Evolutionary conservation across 1,284 basidiomycete genomes (phyloP), one percentile per base, ranked within the genome.

Genomic region (Tetrapyrgos nigripes): DNA sequence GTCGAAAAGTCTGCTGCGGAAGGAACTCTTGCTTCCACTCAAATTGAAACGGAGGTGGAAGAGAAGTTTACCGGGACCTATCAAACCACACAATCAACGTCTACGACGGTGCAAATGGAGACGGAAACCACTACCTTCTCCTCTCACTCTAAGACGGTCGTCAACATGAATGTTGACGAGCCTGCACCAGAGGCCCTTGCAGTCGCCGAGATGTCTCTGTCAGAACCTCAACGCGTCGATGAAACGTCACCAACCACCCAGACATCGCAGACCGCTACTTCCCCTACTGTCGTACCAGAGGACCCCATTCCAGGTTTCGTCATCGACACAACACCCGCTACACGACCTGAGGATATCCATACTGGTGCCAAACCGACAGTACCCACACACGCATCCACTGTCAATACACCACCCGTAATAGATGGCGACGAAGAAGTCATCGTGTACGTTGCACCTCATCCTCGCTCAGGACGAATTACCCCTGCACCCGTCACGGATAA

Each of bases 381-480:
- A 6, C 37, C 13, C 19, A 17, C 51, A 24, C n/a, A n/a, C n/a
- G 40, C 21, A 4, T 35, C 33, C 2, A 14, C 50, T 31, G 81
- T 84, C 61, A 77, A 79, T 0, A 50, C 69, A 17, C 76, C 81
- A 53, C 75, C 77, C 1, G 76, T 77, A 11, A 40, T 40, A 11
- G 37, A 40, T n/a, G 37, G 37, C 49, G 80, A 83, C 3, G 85
- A 86, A 28, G 85, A 86, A 58, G 63, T 77, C 1, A 86, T 87
- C 50, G 84, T 87, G 14, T 87, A 87, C 63, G 82, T 81, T n/a
- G 85, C 84, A 1, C 85, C 85, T 1, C 78, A 84, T 64, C 84
- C 83, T 10, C 76, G 79, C 11, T 68, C 68, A 8, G 48, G 58
- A 17, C 23, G 64, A 28, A 26, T 56, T 8, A 14, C 63, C 1